A percentile compares a stretch with the other conserved stretches of the same genome.
Conservation (phyloP, 2,329 filamentous ascomycete genomes). For the Exophiala dermatitidis region DNA sequence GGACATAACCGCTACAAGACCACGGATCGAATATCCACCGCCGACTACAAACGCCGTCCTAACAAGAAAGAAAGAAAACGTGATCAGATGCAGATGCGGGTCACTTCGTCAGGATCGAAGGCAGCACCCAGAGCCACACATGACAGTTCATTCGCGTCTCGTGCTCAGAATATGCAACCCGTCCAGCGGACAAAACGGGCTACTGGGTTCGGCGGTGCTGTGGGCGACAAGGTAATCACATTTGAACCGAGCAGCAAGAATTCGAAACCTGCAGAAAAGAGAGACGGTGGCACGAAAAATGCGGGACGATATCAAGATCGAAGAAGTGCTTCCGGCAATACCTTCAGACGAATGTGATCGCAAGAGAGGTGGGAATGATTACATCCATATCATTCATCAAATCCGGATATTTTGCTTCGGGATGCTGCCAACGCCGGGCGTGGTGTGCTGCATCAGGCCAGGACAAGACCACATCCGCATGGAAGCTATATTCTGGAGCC, state of each 20-base stretch:
- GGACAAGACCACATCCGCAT: no score
- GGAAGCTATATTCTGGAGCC: no score
- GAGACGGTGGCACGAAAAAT: conserved; percentile 20
- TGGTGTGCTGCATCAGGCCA: no score
- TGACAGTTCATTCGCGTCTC: conserved; percentile 52
- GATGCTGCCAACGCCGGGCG: no score
- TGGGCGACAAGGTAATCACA: conserved; percentile 51
- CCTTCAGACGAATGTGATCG: conserved; percentile 40
- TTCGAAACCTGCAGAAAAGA: conserved; percentile 24
- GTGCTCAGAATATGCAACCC: conserved; percentile 42
- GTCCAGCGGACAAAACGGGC: conserved; percentile 31
- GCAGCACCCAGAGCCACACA: conserved; percentile 32
- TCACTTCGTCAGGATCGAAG: conserved; percentile 46
- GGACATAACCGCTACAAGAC: conserved; percentile 30
- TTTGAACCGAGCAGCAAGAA: conserved; percentile 49
- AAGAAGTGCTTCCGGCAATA: conserved; percentile 44
- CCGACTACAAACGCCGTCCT: conserved; percentile 44
- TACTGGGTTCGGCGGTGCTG: conserved; percentile 30
- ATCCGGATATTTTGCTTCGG: background rate
- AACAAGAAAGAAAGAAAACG: conserved; percentile 43
- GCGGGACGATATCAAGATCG: conserved; percentile 35
- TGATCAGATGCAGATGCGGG: conserved; percentile 47
- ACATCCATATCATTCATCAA: background rate
- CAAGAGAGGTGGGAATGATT: no score
- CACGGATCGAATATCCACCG: conserved; percentile 44